Base-by-base conservation (phyloP, 306 rosid species). In the Urtica urens region DNA sequence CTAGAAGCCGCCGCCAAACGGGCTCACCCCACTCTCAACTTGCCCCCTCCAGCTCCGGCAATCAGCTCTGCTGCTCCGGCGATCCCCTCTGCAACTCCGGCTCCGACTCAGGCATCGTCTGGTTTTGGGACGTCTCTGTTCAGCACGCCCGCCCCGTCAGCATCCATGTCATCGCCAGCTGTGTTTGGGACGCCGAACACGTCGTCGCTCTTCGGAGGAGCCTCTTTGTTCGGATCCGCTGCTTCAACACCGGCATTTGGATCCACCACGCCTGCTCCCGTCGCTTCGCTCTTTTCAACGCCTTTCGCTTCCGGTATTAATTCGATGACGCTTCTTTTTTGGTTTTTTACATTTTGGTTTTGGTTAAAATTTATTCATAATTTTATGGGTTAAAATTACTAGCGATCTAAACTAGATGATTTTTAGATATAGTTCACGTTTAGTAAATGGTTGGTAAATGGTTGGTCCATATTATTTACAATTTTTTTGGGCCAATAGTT, bases 1-100 rank as follows among this genome's bases (percentile, higher is more conserved):
- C 86, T 73, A 64, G 96, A 85, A 69, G 94, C 96, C 26, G 94
- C 96, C 58, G 78, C 94, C 20, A 92, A 82, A 77, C 69, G 94
- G 70, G 86, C 64, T 35, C 99, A 92, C 66, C 99, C 96, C 12
- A 85, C 94, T 40, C 70, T 70, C 49, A 81, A 92, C 66, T 82
- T 92, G 66, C 86, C 94, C 48, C 74, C 83, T 60, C 59, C 78
- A 51, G 93, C 79, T 54, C 96, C 94, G 56, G 77, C 94, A 58
- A 23, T 86, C 42, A 77, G 81, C 73, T 75, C 93, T 31, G 96
- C 78, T 29, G 63, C 61, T 55, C 93, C 65, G 31, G 94, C 64
- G 28, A 50, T 73, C 46, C 57, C 74, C 40, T 39, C 72, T 52
- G 51, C 66, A 18, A 78, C 68, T 5, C 88, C 76, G 62, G 58